Evolutionary conservation across 2,329 filamentous ascomycete species (phyloP).

Genomic region (Gaeumannomyces tritici): DNA sequence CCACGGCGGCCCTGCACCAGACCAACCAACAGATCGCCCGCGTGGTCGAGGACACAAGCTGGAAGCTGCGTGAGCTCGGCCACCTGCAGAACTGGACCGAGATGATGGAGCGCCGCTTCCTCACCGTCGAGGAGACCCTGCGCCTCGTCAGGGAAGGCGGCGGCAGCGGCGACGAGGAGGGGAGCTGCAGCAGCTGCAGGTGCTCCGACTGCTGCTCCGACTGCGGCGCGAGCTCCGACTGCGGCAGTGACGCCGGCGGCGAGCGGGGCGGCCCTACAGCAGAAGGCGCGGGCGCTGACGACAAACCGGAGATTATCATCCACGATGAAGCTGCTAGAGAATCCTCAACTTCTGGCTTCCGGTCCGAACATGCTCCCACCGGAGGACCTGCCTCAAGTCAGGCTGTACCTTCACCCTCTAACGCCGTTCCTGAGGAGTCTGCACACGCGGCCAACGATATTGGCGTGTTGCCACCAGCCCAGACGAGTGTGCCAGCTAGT

Average conservation of each 20-base stretch:
- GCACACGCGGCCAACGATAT: background rate
- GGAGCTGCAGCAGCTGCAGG: slow-evolving; percentile 17
- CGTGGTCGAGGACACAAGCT: slow-evolving; percentile 52
- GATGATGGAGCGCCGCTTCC: slow-evolving; percentile 60
- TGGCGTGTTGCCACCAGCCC: background rate
- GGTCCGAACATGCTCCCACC: no score
- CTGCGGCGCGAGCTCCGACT: slow-evolving; percentile 11
- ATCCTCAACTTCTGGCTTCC: background rate
- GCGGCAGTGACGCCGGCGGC: slow-evolving; percentile 11
- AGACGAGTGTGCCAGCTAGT: background rate
- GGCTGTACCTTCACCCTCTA: background rate
- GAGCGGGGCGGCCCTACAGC: background rate
- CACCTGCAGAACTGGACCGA: slow-evolving; percentile 85
- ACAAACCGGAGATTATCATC: slow-evolving; percentile 8
- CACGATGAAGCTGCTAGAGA: background rate
- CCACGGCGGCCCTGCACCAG: slow-evolving; percentile 48
- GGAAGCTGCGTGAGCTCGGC: slow-evolving; percentile 65
- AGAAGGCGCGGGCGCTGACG: background rate
- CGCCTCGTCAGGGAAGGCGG: slow-evolving; percentile 35
- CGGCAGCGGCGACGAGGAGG: slow-evolving; percentile 11
- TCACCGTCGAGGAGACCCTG: slow-evolving; percentile 56
- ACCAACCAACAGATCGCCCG: slow-evolving; percentile 58
- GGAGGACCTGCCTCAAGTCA: background rate
- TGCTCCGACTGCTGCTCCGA: slow-evolving; percentile 13
- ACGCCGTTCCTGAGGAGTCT: background rate